Conservation (phyloP, 2,329 filamentous ascomycete species). For the Aspergillaceae sp. region DNA sequence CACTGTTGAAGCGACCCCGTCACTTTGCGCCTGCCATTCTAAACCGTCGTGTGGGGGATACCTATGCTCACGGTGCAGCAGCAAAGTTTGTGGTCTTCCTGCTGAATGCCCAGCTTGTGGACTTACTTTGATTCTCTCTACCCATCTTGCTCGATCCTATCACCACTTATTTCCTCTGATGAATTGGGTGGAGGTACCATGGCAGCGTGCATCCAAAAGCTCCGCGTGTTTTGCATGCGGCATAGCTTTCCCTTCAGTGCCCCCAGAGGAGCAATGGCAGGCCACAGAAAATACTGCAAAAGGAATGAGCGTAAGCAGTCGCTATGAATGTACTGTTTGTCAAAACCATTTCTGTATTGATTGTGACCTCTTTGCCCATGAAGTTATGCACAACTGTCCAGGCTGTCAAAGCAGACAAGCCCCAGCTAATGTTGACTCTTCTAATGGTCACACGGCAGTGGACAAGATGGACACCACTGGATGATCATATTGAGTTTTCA, state of each 20-base stretch:
- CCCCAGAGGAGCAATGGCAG: constrained; percentile 30
- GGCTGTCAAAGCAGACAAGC: constrained; percentile 57
- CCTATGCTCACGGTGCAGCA: constrained; percentile 76
- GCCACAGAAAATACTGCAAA: constrained; percentile 37
- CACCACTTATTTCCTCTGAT: constrained; percentile 84
- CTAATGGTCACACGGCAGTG: constrained; percentile 12
- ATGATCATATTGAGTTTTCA: constrained; percentile 3
- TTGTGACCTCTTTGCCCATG: constrained; percentile 91
- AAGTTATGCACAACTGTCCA: constrained; percentile 91
- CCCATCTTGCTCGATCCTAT: constrained; percentile 84
- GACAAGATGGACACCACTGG: constrained; percentile 28
- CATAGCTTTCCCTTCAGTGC: constrained; percentile 55
- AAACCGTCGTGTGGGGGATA: constrained; percentile 77
- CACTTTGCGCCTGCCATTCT: constrained; percentile 86
- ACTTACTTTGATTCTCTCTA: constrained; percentile 86
- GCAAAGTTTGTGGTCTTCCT: constrained; percentile 83
- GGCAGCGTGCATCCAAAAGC: constrained; percentile 58
- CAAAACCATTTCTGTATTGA: constrained; percentile 92
- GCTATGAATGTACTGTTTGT: constrained; percentile 87
- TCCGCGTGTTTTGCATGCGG: constrained; percentile 72
- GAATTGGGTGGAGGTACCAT: constrained; percentile 86
- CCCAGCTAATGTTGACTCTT: constrained; percentile 1
- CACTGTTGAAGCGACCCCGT: constrained; percentile 61
- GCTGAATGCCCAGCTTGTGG: constrained; percentile 86
- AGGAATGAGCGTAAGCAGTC: constrained; percentile 71